Evolutionary conservation across 208 protist genomes (phyloP), one percentile per base, ranked within the genome.

Genomic region (Trypanosoma melophagium): DNA sequence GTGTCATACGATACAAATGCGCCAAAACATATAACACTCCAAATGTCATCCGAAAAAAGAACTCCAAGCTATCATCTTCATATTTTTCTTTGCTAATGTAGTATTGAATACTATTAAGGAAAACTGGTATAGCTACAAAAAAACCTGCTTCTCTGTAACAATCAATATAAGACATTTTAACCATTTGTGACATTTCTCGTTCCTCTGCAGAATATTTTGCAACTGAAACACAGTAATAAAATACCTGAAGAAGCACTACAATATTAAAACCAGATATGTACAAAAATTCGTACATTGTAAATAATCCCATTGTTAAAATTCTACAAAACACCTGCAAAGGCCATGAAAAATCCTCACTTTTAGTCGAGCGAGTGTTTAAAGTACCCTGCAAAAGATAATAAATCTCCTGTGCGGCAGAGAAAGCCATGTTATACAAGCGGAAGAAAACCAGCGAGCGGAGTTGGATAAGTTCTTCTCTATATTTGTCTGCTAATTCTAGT

Each of bases 371-470:
- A n/a, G 44, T 13, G 3, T 38, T 70, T 44, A 52, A 16, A 44
- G 22, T 24, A 1, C 45, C 3, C 22, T 67, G 62, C 10, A 84
- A 19, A 13, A 85, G 59, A 57, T 77, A 71, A 62, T 79, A 83
- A 16, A 90, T 51, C 42, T 81, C 73, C 69, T 87, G 76, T 24
- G 86, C 84, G 12, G 89, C 80, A 64, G 77, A 69, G 42, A 74
- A 76, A 5, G 86, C 81, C 31, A 94, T 92, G n/a, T 70, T 59
- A 61, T 92, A 92, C 2, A 88, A 63, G 16, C 87, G 83, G 53
- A 93, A 94, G n/a, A 84, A 84, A 25, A 96, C 64, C 25, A 93
- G 45, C 1, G 82, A 90, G 0, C 87, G 78, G 40, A 96, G 64
- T 55, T 90, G 72, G 52, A 77, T 56, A 41, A 93, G 66, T 22